These are phyloP conservation scores for Musa itinerans DNA, from an alignment of 176 grass and related monocot species.

Conservation along the genomic window DNA sequence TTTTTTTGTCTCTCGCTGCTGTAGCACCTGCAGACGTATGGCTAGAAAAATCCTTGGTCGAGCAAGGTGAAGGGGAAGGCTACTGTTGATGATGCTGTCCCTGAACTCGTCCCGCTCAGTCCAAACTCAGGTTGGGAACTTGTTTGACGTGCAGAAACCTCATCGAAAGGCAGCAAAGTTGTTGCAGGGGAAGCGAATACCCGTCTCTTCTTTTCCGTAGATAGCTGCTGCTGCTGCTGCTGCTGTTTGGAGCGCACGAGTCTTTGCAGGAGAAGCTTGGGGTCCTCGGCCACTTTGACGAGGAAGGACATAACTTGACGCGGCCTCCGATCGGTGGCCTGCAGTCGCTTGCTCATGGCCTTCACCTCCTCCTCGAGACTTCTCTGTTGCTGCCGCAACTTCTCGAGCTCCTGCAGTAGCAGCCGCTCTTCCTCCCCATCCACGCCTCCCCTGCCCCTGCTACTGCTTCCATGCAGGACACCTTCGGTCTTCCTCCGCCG, in stretches of 20 bases:
- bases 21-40: too few species aligned
- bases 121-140: conserved; percentile 21
- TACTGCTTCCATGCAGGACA: neutral
- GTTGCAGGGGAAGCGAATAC: neutral
- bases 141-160: neutral
- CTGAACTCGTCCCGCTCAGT: neutral
- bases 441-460: neutral
- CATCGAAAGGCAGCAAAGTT: too few species aligned
- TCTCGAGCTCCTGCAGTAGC: conserved; percentile 29
- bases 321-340: conserved; percentile 50
- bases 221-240: neutral
- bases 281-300: conserved; percentile 36
- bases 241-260: conserved; percentile 20
- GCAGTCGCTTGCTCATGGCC: conserved; percentile 45
- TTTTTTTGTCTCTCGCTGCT: too few species aligned
- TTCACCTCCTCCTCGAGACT: conserved; percentile 49
- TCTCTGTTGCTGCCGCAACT: conserved; percentile 42
- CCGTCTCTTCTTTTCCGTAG: conserved; percentile 35
- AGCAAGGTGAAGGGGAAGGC: conserved; percentile 64
- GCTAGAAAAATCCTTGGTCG: conserved; percentile 45
- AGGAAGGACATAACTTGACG: conserved; percentile 57
- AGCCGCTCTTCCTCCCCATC: neutral
- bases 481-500: conserved; percentile 36
- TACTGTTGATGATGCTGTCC: neutral
- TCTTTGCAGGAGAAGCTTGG: conserved; percentile 21